These are phyloP conservation scores for Aureobasidium sp. DNA, from an alignment of 2,329 filamentous ascomycete species.

Conservation along the genomic window DNA sequence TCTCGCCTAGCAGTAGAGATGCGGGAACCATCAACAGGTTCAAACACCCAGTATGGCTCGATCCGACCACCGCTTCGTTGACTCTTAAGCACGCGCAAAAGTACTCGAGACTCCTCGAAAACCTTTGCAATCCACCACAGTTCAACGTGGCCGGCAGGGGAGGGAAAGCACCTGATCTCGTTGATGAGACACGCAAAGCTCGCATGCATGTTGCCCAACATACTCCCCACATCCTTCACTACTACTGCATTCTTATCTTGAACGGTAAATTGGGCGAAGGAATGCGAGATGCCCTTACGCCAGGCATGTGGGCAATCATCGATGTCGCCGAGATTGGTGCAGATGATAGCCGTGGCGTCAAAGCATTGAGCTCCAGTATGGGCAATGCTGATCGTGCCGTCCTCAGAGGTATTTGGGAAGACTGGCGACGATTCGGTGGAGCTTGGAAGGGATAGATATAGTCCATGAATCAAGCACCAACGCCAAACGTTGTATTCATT, in stretches of 20 bases:
- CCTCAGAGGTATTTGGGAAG: constrained; percentile 47
- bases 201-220: constrained; percentile 52
- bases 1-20: constrained; percentile 35
- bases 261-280: constrained; percentile 42
- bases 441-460: constrained; percentile 11
- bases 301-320: constrained; percentile 47
- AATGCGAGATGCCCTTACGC: constrained; percentile 46
- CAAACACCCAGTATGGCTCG: constrained; percentile 30
- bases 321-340: constrained; percentile 40
- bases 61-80: constrained; percentile 23
- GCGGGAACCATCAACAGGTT: constrained; percentile 19
- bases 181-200: constrained; percentile 54
- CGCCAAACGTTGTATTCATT: too few species aligned
- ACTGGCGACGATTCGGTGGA: constrained; percentile 36
- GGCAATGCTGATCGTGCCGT: constrained; percentile 46
- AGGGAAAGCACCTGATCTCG: constrained; percentile 36
- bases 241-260: constrained; percentile 50
- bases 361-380: constrained; percentile 45
- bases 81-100: constrained; percentile 40
- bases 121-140: constrained; percentile 55
- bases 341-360: constrained; percentile 40
- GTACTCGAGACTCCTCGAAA: constrained; percentile 51
- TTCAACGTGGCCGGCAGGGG: constrained; percentile 44
- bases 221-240: constrained; percentile 50
- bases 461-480: background rate